These are phyloP conservation scores for Sphagnum magellanicum DNA, from an alignment of 228 moss, liverwort and hornwort species.

Conservation along the genomic window DNA sequence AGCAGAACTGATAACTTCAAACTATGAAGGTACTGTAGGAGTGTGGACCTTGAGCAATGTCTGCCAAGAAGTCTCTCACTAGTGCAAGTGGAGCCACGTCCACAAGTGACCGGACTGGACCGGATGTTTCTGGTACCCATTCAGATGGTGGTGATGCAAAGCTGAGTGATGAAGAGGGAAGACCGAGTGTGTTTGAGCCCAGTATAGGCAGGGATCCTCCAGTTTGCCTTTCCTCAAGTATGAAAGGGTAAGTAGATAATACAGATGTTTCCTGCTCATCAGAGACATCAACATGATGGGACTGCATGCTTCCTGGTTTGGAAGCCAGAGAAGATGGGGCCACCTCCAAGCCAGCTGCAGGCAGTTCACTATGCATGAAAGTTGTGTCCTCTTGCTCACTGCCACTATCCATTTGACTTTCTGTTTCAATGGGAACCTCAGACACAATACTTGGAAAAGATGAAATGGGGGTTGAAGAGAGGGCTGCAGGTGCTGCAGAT, in stretches of 20 bases:
- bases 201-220: slow-evolving; percentile 3
- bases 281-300: no score
- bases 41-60: slow-evolving; percentile 36
- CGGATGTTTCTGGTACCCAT: slow-evolving; percentile 67
- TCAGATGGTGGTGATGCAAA: slow-evolving; percentile 14
- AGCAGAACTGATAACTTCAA: not conserved
- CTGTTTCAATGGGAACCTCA: no score
- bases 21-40: no score
- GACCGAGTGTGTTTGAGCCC: slow-evolving; percentile 10
- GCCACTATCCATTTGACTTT: no score
- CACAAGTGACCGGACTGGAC: slow-evolving; percentile 75
- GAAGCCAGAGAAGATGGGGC: slow-evolving; percentile 11
- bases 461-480: not conserved
- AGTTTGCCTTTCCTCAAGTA: slow-evolving; percentile 7
- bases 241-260: slow-evolving; percentile 1
- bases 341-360: not conserved
- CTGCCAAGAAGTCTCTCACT: slow-evolving; percentile 52
- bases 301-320: no score
- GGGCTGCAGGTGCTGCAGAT: not conserved
- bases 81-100: slow-evolving; percentile 86
- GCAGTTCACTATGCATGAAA: no score
- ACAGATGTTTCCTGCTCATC: not conserved
- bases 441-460: no score
- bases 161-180: slow-evolving; percentile 18
- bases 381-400: no score